phyloP scores from a whole-genome alignment of 2,329 filamentous ascomycete genomes.

The Paramyrothecium roridum region DNA sequence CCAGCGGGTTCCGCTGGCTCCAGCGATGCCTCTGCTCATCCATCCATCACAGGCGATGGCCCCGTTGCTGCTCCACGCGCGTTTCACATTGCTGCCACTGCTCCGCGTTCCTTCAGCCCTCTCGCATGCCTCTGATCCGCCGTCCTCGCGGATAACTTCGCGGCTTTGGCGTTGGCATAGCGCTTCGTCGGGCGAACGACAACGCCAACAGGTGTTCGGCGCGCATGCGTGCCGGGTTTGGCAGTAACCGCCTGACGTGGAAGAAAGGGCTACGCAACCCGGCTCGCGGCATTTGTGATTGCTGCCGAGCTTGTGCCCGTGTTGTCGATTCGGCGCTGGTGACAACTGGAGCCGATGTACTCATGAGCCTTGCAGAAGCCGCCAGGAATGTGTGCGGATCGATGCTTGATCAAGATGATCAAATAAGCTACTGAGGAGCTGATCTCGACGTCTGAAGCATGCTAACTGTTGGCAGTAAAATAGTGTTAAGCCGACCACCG shows the following conservation, averaged over 20 bases:
- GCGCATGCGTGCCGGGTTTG: neutral
- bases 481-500: too few species aligned
- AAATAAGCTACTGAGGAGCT: too few species aligned
- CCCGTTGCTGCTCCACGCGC: neutral
- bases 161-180: neutral
- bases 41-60: neutral
- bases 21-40: neutral
- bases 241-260: neutral
- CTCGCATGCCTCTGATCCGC: neutral
- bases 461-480: too few species aligned
- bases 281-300: neutral
- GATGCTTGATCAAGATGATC: too few species aligned
- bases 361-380: neutral
- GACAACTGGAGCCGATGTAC: neutral
- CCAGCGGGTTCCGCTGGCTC: neutral
- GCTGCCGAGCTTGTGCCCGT: neutral
- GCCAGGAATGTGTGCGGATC: neutral
- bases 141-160: neutral
- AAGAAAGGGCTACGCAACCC: neutral
- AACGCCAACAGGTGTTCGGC: neutral
- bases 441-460: too few species aligned
- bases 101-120: neutral
- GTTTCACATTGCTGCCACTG: neutral
- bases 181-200: neutral
- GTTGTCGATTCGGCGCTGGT: neutral